A percentile compares a stretch with the other conserved stretches of the same genome.
Conservation (phyloP, 768 basidiomycete species). For the Tremella yokohamensis region DNA sequence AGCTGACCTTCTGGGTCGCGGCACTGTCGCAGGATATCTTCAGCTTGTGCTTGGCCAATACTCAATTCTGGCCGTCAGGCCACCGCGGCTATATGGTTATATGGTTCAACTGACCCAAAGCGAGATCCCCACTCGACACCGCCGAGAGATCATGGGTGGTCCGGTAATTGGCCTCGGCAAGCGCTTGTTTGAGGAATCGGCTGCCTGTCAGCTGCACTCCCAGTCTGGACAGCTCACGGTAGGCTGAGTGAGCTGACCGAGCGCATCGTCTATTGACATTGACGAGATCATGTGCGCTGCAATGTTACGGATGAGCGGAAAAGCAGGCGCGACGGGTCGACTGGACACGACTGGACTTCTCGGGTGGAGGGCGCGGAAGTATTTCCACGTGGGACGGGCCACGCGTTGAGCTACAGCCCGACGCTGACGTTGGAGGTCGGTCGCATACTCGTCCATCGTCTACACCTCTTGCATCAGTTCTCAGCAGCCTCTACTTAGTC, state of each 20-base stretch:
- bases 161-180: slow-evolving; percentile 39
- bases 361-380: too few relatives aligned
- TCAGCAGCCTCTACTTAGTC: too few relatives aligned
- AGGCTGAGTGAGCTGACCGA: neutral
- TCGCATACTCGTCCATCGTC: too few relatives aligned
- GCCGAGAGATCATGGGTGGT: slow-evolving; percentile 22
- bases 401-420: too few relatives aligned
- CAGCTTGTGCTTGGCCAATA: slow-evolving; percentile 25
- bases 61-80: slow-evolving; percentile 28
- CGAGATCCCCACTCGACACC: slow-evolving; percentile 26
- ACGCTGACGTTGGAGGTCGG: too few relatives aligned
- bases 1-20: slow-evolving; percentile 20
- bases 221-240: neutral
- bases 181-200: slow-evolving; percentile 27
- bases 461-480: too few relatives aligned
- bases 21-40: slow-evolving; percentile 36
- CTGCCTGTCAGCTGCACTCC: slow-evolving; percentile 7
- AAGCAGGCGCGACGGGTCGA: too few relatives aligned
- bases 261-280: too few relatives aligned
- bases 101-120: slow-evolving; percentile 26
- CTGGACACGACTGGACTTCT: too few relatives aligned
- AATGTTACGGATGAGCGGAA: too few relatives aligned
- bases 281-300: too few relatives aligned
- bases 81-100: slow-evolving; percentile 2
- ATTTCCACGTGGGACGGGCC: too few relatives aligned